Percentiles rank a stretch among this genome's conserved stretches.
phyloP scores from a whole-genome alignment of 2,329 filamentous ascomycete species.

The Penicillium vulpinum region DNA sequence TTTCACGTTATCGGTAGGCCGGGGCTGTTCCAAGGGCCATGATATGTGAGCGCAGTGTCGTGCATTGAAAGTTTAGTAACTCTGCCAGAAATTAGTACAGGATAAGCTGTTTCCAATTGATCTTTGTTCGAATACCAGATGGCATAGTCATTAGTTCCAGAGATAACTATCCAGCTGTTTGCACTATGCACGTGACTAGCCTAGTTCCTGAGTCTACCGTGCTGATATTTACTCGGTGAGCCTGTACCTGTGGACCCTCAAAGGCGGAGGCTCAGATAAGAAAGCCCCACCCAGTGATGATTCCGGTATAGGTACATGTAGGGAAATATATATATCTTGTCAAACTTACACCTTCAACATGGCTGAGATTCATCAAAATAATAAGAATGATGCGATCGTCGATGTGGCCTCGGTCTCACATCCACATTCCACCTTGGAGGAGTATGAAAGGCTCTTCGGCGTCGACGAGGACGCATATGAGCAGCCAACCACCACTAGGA shows the following conservation, averaged over 20 bases:
- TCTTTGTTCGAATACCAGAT: too few species aligned
- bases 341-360: not conserved
- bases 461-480: conserved; percentile 38
- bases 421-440: conserved; percentile 20
- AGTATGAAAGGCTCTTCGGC: conserved; percentile 41
- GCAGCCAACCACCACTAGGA: conserved; percentile 43
- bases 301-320: not conserved
- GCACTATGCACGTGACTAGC: too few species aligned
- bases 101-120: too few species aligned
- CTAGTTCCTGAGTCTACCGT: not conserved
- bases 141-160: too few species aligned
- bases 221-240: not conserved
- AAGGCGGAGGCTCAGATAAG: not conserved
- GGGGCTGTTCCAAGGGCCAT: too few species aligned
- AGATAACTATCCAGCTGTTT: too few species aligned
- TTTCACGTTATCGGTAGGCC: too few species aligned
- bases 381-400: conserved; percentile 15
- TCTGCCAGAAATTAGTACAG: too few species aligned
- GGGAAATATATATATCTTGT: not conserved
- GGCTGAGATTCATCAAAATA: not conserved
- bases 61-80: too few species aligned
- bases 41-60: too few species aligned
- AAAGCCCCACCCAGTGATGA: not conserved
- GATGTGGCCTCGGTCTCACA: conserved; percentile 4
- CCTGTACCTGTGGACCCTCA: too few species aligned